phyloP scores from a whole-genome alignment of 306 rosid species.

The Phaseolus lunatus region DNA sequence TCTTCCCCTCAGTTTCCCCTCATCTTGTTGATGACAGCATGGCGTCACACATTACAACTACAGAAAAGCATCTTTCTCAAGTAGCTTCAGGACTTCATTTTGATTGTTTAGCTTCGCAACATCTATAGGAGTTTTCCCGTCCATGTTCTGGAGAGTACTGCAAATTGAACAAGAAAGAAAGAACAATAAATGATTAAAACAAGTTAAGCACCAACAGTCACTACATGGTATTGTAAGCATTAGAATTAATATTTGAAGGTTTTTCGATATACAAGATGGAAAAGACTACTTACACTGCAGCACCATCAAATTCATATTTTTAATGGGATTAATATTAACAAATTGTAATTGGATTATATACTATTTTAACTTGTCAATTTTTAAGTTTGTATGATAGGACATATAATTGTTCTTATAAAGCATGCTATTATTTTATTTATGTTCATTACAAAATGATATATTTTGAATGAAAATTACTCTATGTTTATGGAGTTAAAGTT shows the following conservation, averaged over 20 bases:
- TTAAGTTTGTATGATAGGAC: too few relatives aligned
- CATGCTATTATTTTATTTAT: too few relatives aligned
- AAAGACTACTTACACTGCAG: constrained; percentile 83
- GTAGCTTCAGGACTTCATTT: constrained; percentile 87
- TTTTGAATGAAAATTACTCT: too few relatives aligned
- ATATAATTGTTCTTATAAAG: too few relatives aligned
- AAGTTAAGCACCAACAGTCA: not conserved
- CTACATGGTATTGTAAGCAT: constrained; percentile 6
- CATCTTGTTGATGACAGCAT: constrained; percentile 1
- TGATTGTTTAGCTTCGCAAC: constrained; percentile 98
- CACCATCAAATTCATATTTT: too few relatives aligned
- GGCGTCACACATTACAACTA: constrained; percentile 47
- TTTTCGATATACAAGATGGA: too few relatives aligned
- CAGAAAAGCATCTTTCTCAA: constrained; percentile 96
- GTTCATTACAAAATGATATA: too few relatives aligned
- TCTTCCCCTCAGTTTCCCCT: constrained; percentile 4
- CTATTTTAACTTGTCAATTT: too few relatives aligned
- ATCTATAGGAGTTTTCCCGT: constrained; percentile 96
- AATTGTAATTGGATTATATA: too few relatives aligned
- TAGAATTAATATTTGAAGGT: not conserved
- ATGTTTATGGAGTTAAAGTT: too few relatives aligned
- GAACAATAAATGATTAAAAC: not conserved
- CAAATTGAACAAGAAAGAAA: constrained; percentile 40
- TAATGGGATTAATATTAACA: too few relatives aligned
- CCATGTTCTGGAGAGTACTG: constrained; percentile 97